Conservation (phyloP, 805 yeast genomes). For the Saturnispora mendoncae region DNA sequence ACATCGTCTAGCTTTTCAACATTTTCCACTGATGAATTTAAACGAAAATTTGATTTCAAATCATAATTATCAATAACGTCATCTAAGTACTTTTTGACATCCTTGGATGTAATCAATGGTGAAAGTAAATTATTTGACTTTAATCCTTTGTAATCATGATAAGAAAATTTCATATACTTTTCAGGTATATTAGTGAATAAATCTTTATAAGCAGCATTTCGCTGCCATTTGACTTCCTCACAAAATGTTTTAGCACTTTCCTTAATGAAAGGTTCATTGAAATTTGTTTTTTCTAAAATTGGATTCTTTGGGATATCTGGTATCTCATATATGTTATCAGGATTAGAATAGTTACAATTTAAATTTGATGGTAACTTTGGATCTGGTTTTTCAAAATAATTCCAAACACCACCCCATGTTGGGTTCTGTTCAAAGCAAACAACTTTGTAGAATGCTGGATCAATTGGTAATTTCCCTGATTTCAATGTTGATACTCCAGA, state of each 20-base stretch:
- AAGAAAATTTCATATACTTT: slow-evolving; percentile 33
- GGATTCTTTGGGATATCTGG: slow-evolving; percentile 9
- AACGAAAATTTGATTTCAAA: slow-evolving; percentile 29
- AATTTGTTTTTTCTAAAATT: slow-evolving; percentile 22
- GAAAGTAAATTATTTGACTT: slow-evolving; percentile 9
- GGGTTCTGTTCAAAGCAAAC: slow-evolving; percentile 34
- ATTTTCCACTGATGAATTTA: slow-evolving; percentile 34
- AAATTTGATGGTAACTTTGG: slow-evolving; percentile 16
- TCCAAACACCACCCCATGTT: slow-evolving; percentile 36
- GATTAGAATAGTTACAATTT: slow-evolving; percentile 11
- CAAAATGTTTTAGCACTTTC: slow-evolving; percentile 6
- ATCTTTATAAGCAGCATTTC: slow-evolving; percentile 32
- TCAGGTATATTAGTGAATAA: slow-evolving; percentile 37
- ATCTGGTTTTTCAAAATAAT: slow-evolving; percentile 14
- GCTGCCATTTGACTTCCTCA: slow-evolving; percentile 29
- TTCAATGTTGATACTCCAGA: slow-evolving; percentile 23
- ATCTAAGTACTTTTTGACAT: slow-evolving; percentile 13
- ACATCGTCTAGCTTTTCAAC: slow-evolving; percentile 22
- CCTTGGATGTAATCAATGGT: slow-evolving; percentile 17
- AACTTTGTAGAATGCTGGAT: slow-evolving; percentile 28
- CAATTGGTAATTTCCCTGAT: not conserved
- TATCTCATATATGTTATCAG: slow-evolving; percentile 15
- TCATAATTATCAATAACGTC: slow-evolving; percentile 17
- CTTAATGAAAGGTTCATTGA: slow-evolving; percentile 27
- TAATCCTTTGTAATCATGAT: slow-evolving; percentile 15